Percentiles rank a stretch among this genome's conserved stretches.
phyloP scores from a whole-genome alignment of 2,329 filamentous ascomycete species.

The Botrytis sinoallii region DNA sequence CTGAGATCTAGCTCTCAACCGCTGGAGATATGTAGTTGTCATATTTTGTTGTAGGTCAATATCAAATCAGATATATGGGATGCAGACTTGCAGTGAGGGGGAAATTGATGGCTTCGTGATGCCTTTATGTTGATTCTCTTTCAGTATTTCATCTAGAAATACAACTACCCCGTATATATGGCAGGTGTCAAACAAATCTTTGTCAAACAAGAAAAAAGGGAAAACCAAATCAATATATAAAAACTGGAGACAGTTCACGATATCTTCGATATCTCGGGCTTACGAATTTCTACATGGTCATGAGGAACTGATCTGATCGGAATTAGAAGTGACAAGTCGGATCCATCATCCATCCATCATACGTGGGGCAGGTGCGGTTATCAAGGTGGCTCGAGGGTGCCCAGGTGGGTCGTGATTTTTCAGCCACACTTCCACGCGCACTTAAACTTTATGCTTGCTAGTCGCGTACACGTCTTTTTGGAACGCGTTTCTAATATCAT shows the following conservation, averaged over 20 bases:
- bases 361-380: not conserved
- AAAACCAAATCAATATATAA: not conserved
- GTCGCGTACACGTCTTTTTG: constrained; percentile 6
- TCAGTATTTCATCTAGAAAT: not conserved
- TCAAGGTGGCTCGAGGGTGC: not conserved
- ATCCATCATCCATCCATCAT: not conserved
- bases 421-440: constrained; percentile 5
- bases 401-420: constrained; percentile 21
- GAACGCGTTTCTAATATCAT: constrained; percentile 6
- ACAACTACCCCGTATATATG: not conserved
- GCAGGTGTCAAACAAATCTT: not conserved
- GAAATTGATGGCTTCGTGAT: not conserved
- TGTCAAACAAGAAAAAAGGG: not conserved
- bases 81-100: constrained; percentile 2
- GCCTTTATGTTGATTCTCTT: not conserved
- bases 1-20: constrained; percentile 21
- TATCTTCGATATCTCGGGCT: not conserved
- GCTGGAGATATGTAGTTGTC: not conserved
- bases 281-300: constrained; percentile 11
- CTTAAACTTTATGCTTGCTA: constrained; percentile 15
- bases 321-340: not conserved
- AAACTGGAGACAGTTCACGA: not conserved
- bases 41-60: not conserved
- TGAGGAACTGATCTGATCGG: not conserved
- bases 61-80: not conserved